Evolutionary conservation across 352 stramenopile species (phyloP).

Genomic region (Blastocystis sp.): DNA sequence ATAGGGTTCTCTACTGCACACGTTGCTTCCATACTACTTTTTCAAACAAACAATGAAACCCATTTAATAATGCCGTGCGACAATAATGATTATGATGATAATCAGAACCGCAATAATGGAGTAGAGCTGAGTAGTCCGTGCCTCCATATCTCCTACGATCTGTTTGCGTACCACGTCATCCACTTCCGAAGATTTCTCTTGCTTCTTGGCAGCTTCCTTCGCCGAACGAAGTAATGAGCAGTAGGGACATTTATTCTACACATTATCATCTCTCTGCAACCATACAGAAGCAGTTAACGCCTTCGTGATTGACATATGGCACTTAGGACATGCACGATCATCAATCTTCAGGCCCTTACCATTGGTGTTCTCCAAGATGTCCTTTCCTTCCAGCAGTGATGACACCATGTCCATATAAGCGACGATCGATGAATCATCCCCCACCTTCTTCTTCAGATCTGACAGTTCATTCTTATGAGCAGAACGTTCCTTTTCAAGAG

Average conservation of each 20-base stretch:
- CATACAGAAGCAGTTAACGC: not conserved
- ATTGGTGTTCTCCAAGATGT: slow-evolving; percentile 50
- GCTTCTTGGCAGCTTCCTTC: not conserved
- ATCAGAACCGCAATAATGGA: slow-evolving; percentile 1
- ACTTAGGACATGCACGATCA: slow-evolving; percentile 47
- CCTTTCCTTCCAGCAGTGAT: slow-evolving; percentile 17
- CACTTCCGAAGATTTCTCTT: not conserved
- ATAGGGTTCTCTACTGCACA: not conserved
- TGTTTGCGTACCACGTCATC: not conserved
- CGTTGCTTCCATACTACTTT: not conserved
- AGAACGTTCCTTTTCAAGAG: not conserved
- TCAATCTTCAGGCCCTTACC: slow-evolving; percentile 45
- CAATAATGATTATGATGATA: not conserved
- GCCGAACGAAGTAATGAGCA: slow-evolving; percentile 10
- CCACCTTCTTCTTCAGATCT: not conserved
- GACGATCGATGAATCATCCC: slow-evolving; percentile 4
- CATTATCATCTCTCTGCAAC: not conserved
- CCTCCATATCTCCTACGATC: not conserved
- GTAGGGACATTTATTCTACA: slow-evolving; percentile 52
- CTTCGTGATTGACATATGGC: not conserved
- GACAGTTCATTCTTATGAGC: not conserved
- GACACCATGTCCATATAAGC: not conserved
- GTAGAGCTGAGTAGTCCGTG: not conserved
- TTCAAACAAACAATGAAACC: not conserved
- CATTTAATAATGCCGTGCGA: not conserved